phyloP scores from a whole-genome alignment of 257 asterid genomes.

The Echites panduratus region DNA sequence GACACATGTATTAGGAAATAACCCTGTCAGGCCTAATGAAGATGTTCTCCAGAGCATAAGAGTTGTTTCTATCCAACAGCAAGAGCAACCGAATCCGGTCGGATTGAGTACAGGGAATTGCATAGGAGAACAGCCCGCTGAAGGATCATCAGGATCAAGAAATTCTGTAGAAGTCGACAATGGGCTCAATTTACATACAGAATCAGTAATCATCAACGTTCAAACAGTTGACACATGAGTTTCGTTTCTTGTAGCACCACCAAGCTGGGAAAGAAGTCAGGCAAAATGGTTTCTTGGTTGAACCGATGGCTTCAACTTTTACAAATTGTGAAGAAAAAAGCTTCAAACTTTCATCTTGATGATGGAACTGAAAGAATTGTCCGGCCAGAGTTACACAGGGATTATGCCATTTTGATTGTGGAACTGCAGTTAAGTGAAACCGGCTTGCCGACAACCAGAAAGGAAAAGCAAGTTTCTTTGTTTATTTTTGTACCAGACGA shows the following conservation, averaged over 20 bases:
- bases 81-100: constrained; percentile 4
- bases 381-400: neutral
- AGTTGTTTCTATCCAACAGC: constrained; percentile 6
- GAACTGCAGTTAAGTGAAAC: neutral
- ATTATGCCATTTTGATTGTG: neutral
- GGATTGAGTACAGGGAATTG: neutral
- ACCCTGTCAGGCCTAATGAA: constrained; percentile 5
- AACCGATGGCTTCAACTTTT: neutral
- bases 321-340: neutral
- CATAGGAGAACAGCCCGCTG: constrained; percentile 12
- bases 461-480: neutral
- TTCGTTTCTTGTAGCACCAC: neutral
- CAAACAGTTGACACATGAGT: neutral
- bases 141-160: constrained; percentile 24
- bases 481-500: neutral
- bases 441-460: neutral
- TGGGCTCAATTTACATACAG: constrained; percentile 6
- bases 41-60: neutral
- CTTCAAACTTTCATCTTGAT: neutral
- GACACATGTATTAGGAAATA: constrained; percentile 5
- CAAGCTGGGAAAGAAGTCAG: neutral
- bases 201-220: constrained; percentile 18
- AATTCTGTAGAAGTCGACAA: constrained; percentile 8
- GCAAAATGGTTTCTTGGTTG: neutral
- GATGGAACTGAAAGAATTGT: neutral